Base-by-base conservation (phyloP, 1,284 basidiomycete genomes). In the Trichosporon ovoides region DNA sequence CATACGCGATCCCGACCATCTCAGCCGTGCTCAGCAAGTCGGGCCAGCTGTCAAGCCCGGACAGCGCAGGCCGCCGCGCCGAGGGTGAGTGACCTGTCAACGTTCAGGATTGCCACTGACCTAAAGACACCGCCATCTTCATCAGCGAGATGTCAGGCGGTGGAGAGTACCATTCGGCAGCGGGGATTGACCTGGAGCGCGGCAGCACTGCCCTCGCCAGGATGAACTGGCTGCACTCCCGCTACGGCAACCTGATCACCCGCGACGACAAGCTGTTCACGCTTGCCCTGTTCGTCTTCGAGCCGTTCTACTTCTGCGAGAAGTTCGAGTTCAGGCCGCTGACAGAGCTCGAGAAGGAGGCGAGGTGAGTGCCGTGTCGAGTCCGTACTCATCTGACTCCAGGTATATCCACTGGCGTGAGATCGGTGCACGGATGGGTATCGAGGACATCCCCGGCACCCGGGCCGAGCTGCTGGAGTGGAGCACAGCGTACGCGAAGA, bases 401-500 rank as follows among this genome's bases (percentile, higher is more conserved):
- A 60, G 59, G 16, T 62, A 62, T 48, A 49, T 62, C 28, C 51
- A 56, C 49, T 62, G 60, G 60, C 60, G 60, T 40, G 60, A 62
- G 38, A 49, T 62, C 18, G 60, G 60, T n/a, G 60, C 60, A 3
- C 60, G 60, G 18, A 62, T 62, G 60, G 55, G 52, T 20, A 62
- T 62, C 20, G 35, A 38, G 2, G 36, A 56, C 49, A 62, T 62
- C 35, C 60, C 60, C 1, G 3, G 36, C 13, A 62, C 60, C 4
- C 55, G 51, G 18, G 33, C 36, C 5, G 57, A 19, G 13, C 57
- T 62, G 52, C 40, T 38, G 36, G 51, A 56, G 3, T 62, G 60
- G 60, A 49, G 43, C 13, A 20, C 3, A 1, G 48, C 34, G n/a
- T 59, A 59, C 52, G 54, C 53, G 28, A 18, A 22, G 33, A 52